These are phyloP conservation scores for Nicotiana attenuata DNA, from an alignment of 257 asterid species.

Conservation along the genomic window DNA sequence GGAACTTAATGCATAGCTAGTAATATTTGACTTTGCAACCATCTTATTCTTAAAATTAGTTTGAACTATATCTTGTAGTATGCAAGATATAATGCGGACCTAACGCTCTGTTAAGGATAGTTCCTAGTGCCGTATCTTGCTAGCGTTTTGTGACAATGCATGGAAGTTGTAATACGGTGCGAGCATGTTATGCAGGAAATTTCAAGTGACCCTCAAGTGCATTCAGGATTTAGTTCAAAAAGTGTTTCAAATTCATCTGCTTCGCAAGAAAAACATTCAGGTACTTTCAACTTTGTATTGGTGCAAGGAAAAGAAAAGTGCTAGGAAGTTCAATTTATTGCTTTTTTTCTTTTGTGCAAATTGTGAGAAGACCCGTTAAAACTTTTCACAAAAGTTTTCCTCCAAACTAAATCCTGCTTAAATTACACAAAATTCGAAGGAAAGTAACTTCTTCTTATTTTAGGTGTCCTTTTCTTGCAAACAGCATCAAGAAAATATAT, in stretches of 20 bases:
- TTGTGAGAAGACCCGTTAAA: neutral
- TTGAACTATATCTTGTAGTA: neutral
- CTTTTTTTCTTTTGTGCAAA: neutral
- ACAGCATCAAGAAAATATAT: neutral
- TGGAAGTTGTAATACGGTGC: neutral
- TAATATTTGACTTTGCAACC: neutral
- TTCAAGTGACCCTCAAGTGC: slow-evolving; percentile 32
- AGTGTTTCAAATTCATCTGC: slow-evolving; percentile 22
- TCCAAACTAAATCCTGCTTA: neutral
- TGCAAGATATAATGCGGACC: neutral
- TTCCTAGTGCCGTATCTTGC: neutral
- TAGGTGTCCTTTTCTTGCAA: neutral
- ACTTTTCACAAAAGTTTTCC: neutral
- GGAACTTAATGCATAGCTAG: neutral
- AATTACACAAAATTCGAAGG: neutral
- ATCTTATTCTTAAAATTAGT: neutral
- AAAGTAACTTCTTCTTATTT: neutral
- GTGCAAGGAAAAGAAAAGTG: neutral
- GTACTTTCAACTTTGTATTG: slow-evolving; percentile 9
- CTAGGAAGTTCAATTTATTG: neutral
- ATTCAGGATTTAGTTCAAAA: slow-evolving; percentile 12
- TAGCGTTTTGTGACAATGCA: neutral
- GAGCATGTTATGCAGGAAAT: slow-evolving; percentile 22
- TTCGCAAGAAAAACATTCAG: slow-evolving; percentile 26
- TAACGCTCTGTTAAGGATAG: neutral